Percentiles rank a stretch among this genome's conserved stretches.
These are phyloP conservation scores for Sutorius eximius DNA, from an alignment of 1,284 basidiomycete genomes.

Conservation along the genomic window DNA sequence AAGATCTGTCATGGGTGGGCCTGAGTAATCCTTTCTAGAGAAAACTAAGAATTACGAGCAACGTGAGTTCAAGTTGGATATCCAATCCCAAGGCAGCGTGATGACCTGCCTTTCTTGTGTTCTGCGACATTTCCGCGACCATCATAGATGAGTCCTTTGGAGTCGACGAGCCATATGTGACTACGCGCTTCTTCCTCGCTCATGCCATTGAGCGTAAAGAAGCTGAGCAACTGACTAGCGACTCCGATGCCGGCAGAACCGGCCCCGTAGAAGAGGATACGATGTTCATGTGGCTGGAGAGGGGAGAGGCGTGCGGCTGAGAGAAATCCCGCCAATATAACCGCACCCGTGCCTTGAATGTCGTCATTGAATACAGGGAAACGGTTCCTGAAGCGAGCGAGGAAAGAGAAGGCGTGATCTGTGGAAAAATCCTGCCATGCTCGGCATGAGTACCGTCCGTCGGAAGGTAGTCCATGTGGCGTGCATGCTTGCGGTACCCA, in stretches of 20 bases:
- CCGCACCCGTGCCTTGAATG: conserved; percentile 87
- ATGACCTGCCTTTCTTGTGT: conserved; percentile 73
- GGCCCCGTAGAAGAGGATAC: conserved; percentile 89
- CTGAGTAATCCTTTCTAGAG: conserved; percentile 76
- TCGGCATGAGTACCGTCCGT: conserved; percentile 1
- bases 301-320: conserved; percentile 83
- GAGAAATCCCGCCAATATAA: conserved; percentile 88
- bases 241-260: conserved; percentile 91
- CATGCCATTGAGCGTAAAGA: conserved; percentile 81
- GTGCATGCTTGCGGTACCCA: conserved; percentile 22
- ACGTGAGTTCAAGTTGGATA: background rate
- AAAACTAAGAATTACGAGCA: conserved; percentile 54
- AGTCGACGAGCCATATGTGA: conserved; percentile 84
- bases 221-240: conserved; percentile 84
- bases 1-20: conserved; percentile 73
- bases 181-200: conserved; percentile 76
- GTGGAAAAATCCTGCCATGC: conserved; percentile 74
- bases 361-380: conserved; percentile 92
- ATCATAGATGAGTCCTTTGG: conserved; percentile 80
- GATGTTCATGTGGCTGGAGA: conserved; percentile 71
- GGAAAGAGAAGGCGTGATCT: conserved; percentile 83
- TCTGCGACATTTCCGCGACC: conserved; percentile 65
- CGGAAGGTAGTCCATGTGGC: background rate
- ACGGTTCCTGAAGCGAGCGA: conserved; percentile 69
- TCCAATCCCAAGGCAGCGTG: background rate